Base-by-base conservation (phyloP, 225 moss, liverwort and hornwort species). In the Pseudisothecium myosuroides region DNA sequence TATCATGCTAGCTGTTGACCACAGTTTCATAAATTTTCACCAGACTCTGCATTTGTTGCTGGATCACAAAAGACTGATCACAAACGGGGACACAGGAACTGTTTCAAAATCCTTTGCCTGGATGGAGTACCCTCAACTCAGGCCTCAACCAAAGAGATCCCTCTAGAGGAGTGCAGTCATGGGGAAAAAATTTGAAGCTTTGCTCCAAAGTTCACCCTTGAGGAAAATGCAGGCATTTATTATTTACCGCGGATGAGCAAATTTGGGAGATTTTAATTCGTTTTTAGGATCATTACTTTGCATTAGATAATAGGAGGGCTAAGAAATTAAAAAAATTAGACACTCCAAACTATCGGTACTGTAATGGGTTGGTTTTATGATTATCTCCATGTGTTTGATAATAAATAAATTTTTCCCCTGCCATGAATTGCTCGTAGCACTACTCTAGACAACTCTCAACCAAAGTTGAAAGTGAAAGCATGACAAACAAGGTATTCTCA, bases 391-490 rank as follows among this genome's bases (percentile, higher is more conserved):
- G 16, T 27, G 9, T 27, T 43, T 5, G 72, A 72, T 72, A 9
- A 27, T 27, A 72, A 72, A 5, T 41, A 16, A 41, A 43, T 72
- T 43, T 3, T 26, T 3, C 41, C 0, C 13, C 3, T 71, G 41
- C 9, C 26, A 41, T 26, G 14, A 14, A 71, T 1, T 0, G 2
- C 8, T 41, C 0, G 5, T 5, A 41, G 71, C 41, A 43, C 8
- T 43, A 43, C 16, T 72, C 26, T 72, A 72, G 4, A 26, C 43
- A 43, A 41, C 15, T 16, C 9, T 5, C 72, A 72, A 72, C 43
- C 41, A 27, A 9, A n/a, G n/a, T n/a, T n/a, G n/a, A n/a, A n/a
- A 43, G 1, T 72, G 72, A 43, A 43, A 27, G 15, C 15, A 3
- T 72, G 9, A 43, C 27, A 72, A 27, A 27, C 3, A 72, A 43